Evolutionary conservation across 1,284 basidiomycete species (phyloP).

Genomic region (Schizophyllum amplum): DNA sequence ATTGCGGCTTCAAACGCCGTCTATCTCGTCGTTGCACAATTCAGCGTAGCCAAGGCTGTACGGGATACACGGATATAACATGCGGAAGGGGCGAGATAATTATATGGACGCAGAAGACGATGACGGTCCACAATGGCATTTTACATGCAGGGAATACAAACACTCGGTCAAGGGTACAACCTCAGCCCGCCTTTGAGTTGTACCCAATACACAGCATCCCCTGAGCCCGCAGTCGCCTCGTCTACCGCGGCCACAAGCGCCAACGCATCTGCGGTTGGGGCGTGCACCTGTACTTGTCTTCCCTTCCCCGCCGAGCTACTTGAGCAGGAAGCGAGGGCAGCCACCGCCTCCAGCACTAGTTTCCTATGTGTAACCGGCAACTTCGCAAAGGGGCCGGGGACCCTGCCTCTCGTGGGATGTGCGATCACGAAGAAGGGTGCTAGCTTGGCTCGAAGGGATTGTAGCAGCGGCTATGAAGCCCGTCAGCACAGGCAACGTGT

Average conservation of each 20-base stretch:
- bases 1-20: no score
- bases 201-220: constrained; percentile 36
- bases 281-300: neutral
- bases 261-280: constrained; percentile 13
- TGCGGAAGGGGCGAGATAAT: no score
- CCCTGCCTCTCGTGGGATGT: constrained; percentile 60
- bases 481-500: no score
- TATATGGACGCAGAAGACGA: no score
- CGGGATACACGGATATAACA: no score
- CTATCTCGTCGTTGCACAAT: no score
- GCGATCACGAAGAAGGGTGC: constrained; percentile 70
- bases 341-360: neutral
- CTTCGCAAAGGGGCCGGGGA: constrained; percentile 70
- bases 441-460: constrained; percentile 47
- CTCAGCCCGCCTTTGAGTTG: constrained; percentile 13
- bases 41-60: no score
- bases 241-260: constrained; percentile 29
- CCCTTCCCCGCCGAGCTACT: constrained; percentile 18
- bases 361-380: constrained; percentile 31
- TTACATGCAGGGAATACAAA: no score
- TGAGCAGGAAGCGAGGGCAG: neutral
- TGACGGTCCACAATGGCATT: no score
- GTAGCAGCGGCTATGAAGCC: constrained; percentile 7
- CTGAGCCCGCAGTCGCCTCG: constrained; percentile 29
- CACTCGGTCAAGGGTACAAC: no score